Percentiles rank a stretch among this genome's conserved stretches.
phyloP scores from a whole-genome alignment of 1,139 yeast genomes.

The Blastobotrys serpentis region DNA sequence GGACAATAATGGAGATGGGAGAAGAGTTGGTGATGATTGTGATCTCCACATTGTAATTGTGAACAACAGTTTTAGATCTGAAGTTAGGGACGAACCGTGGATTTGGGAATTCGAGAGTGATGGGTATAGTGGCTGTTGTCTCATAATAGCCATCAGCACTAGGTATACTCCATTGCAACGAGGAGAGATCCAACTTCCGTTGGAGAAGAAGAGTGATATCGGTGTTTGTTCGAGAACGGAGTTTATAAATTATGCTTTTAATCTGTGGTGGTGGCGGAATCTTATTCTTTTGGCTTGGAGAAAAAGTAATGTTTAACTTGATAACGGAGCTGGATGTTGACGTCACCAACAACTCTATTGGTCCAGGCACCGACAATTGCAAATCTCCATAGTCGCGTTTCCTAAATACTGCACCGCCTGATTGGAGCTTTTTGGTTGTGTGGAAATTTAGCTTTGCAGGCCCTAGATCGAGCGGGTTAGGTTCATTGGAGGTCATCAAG shows the following conservation, averaged over 20 bases:
- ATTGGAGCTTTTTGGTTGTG: not conserved
- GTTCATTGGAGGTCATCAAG: not conserved
- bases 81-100: not conserved
- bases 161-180: slow-evolving; percentile 4
- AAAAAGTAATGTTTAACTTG: not conserved
- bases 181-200: not conserved
- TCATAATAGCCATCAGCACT: slow-evolving; percentile 1
- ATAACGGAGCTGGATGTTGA: not conserved
- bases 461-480: no score
- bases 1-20: not conserved
- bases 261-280: not conserved
- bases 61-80: not conserved
- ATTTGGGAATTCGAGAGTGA: not conserved
- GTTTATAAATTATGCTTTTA: not conserved
- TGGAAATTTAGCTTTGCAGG: not conserved
- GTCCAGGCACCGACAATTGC: not conserved
- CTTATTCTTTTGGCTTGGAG: not conserved
- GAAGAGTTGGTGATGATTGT: not conserved
- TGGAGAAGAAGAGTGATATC: not conserved
- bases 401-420: not conserved
- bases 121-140: not conserved
- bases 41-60: not conserved
- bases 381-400: not conserved
- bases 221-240: slow-evolving; percentile 1
- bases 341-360: not conserved